Evolutionary conservation across 176 grass and related monocot genomes (phyloP), one percentile per base, ranked within the genome.

Genomic region (Poa annua): DNA sequence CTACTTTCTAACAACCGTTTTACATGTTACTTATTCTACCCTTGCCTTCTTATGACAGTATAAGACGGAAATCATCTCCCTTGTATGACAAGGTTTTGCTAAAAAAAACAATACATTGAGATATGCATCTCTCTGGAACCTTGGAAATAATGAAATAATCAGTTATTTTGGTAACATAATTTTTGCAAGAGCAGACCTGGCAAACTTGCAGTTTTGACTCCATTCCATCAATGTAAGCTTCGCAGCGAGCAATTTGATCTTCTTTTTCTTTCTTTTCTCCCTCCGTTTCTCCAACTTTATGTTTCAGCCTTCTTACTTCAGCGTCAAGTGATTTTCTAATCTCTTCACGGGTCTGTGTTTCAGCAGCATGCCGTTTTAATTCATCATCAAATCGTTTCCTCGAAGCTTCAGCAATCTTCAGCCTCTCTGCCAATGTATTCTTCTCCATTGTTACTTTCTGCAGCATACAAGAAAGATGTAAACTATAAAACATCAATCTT

Each of bases 381-480:
- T 93, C 93, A 78, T 99, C 93, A 47, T 99, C 93, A 60, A 90
- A 81, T 81, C 79, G 89, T 90, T 86, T 99, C 62, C 85, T 82
- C 81, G 80, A 92, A 90, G 83, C 62, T 91, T 99, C 96, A 77
- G 89, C 84, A 85, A 63, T 91, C 90, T 92, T 96, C 63, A 99
- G 65, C 13, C 85, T 86, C 81, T 96, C 96, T 76, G 87, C 86
- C 81, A 99, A 67, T 35, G 83, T 80, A 87, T 85, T 96, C 80
- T 99, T 99, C 80, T 99, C 96, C 78, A 88, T 94, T n/a, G 74
- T 88, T 81, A 94, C 66, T 90, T 87, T 96, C 96, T 99, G 86
- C 65, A 90, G 54, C 53, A 74, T 54, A 53, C 61, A 84, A 70
- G 71, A 63, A 67, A 6, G 25, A 86, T 79, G 53, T 36, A 76